These are phyloP conservation scores for Terfezia claveryi DNA, from an alignment of 495 filamentous ascomycete genomes.

Conservation along the genomic window DNA sequence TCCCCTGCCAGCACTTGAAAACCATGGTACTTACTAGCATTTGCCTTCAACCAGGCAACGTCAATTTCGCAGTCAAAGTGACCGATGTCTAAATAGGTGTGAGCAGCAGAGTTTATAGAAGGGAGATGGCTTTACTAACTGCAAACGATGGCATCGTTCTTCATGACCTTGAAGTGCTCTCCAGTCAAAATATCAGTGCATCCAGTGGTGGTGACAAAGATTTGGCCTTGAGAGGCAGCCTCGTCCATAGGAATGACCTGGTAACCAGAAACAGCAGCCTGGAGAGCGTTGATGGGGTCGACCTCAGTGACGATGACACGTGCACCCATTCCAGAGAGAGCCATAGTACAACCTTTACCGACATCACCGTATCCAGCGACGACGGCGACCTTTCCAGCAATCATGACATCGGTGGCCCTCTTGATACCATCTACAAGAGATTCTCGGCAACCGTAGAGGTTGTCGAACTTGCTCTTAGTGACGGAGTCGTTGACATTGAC, in stretches of 20 bases:
- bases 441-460: conserved; percentile 97
- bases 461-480: conserved; percentile 99
- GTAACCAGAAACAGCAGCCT: conserved; percentile 92
- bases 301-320: conserved; percentile 92
- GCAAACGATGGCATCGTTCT: conserved; percentile 97
- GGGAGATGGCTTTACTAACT: conserved; percentile 34
- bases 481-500: conserved; percentile 99
- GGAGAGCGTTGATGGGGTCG: conserved; percentile 98
- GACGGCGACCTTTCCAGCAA: conserved; percentile 93
- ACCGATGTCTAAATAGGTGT: conserved; percentile 52
- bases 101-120: background rate
- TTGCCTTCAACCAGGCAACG: conserved; percentile 97
- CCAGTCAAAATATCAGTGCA: conserved; percentile 92
- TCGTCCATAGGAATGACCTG: conserved; percentile 96
- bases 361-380: conserved; percentile 98
- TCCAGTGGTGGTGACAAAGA: conserved; percentile 98
- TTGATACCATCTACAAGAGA: conserved; percentile 98
- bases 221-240: conserved; percentile 68
- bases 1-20: background rate
- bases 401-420: conserved; percentile 99
- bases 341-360: conserved; percentile 93
- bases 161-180: conserved; percentile 89
- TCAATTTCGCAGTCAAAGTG: conserved; percentile 99
- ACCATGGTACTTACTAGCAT: conserved; percentile 25
- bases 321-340: conserved; percentile 89